Evolutionary conservation across 1,284 basidiomycete species (phyloP).

Genomic region (Boletus austroedulis): DNA sequence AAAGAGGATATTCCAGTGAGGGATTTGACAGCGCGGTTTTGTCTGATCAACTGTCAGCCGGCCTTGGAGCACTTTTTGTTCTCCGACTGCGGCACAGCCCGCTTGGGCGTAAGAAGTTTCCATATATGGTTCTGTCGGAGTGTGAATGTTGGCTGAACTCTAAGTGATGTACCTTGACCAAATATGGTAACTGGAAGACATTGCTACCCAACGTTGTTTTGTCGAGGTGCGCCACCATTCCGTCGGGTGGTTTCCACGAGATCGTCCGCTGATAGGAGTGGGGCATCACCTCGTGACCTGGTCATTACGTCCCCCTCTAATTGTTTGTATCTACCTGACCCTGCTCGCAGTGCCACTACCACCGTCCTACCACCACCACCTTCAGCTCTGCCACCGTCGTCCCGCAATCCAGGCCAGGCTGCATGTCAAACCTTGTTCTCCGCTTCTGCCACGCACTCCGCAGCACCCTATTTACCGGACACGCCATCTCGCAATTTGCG

Average conservation of each 20-base stretch:
- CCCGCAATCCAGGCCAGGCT: background rate
- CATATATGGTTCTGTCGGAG: constrained; percentile 21
- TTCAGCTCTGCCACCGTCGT: background rate
- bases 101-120: constrained; percentile 28
- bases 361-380: background rate
- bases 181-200: background rate
- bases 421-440: no score
- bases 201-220: constrained; percentile 19
- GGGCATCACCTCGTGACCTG: constrained; percentile 8
- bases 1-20: constrained; percentile 36
- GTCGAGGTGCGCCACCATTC: constrained; percentile 14
- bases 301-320: background rate
- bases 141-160: constrained; percentile 30
- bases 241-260: constrained; percentile 14
- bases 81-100: constrained; percentile 35
- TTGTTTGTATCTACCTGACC: constrained; percentile 4
- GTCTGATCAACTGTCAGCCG: constrained; percentile 34
- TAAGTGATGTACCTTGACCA: constrained; percentile 8
- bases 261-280: constrained; percentile 29
- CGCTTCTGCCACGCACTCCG: constrained; percentile 13
- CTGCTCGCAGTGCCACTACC: background rate
- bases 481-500: constrained; percentile 11
- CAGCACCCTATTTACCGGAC: constrained; percentile 17
- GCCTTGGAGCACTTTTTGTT: constrained; percentile 36
- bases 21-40: constrained; percentile 24